These are phyloP conservation scores for Paspalum notatum DNA, from an alignment of 176 grass and related monocot species.

Conservation along the genomic window DNA sequence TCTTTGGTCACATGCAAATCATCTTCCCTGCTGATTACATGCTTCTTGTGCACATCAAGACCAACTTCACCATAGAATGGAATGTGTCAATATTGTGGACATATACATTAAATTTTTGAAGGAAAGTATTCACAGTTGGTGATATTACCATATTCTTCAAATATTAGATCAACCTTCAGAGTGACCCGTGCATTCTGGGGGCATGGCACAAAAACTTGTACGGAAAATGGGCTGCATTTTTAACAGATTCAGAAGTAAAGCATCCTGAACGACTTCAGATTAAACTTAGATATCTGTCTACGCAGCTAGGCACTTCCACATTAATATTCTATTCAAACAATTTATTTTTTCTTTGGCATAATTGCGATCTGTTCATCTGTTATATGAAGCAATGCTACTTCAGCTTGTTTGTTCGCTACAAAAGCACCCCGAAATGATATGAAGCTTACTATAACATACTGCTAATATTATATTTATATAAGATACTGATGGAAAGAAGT, in stretches of 20 bases:
- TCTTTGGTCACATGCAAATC: constrained; percentile 41
- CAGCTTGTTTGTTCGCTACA: constrained; percentile 23
- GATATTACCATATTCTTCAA: constrained; percentile 88
- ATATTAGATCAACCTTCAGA: constrained; percentile 82
- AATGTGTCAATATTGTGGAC: constrained; percentile 39
- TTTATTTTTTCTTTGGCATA: constrained; percentile 13
- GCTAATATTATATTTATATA: no score
- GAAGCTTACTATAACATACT: neutral
- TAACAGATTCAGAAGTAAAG: constrained; percentile 37
- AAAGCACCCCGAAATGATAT: constrained; percentile 16
- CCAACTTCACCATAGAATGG: constrained; percentile 64
- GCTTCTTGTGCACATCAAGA: constrained; percentile 82
- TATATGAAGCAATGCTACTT: constrained; percentile 13
- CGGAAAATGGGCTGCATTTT: constrained; percentile 76
- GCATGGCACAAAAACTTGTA: constrained; percentile 69
- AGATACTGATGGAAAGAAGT: no score
- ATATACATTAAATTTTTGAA: constrained; percentile 9
- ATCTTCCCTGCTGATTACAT: constrained; percentile 61
- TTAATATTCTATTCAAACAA: constrained; percentile 15
- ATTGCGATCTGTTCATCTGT: constrained; percentile 1
- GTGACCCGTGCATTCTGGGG: constrained; percentile 69
- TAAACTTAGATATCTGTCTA: constrained; percentile 19
- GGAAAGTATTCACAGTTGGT: constrained; percentile 18
- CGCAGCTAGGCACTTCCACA: constrained; percentile 7
- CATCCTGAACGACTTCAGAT: constrained; percentile 37